Evolutionary conservation across 495 filamentous ascomycete genomes (phyloP), one percentile per base, ranked within the genome.

Genomic region (Xylaria sp.): DNA sequence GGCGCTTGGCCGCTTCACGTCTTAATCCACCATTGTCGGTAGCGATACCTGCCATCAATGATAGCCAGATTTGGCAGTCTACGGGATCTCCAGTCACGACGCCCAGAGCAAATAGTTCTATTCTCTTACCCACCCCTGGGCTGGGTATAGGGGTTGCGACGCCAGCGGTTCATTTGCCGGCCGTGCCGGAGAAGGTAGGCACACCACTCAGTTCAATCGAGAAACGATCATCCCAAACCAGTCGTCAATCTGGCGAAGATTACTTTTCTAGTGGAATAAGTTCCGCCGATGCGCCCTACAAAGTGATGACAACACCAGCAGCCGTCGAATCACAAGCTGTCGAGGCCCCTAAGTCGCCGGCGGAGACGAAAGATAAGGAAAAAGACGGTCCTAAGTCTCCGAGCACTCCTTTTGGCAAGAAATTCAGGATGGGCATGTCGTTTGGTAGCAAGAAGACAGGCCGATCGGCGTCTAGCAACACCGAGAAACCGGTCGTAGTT

Each of bases 381-480:
- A 89, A 86, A 37, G 92, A 93, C 35, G 90, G 80, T 68, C 80
- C 83, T 24, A 97, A 95, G 76, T 89, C 91, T 48, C 85, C 88
- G 0, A 85, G 85, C 29, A 91, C 88, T 1, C 80, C 93, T 14
- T 97, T 97, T 76, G 89, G 90, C 5, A 96, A 95, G 83, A 96
- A 95, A 76, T 95, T 97, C 80, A 88, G 90, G 19, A 93, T 94
- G 89, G 89, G 90, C 43, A 94, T 94, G 81, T 90, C 92, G 7
- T 92, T 92, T 77, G 88, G 90, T 59, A 88, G 84, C 75, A 97
- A 95, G 84, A 97, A 95, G 72, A 83, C 97, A 6, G 90, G 90
- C 14, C 89, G 92, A 33, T 88, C 87, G 15, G 85, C 88, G n/a
- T 93, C 93, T 3, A 88, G 87, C 0, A 92, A 93, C 26, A 81